Evolutionary conservation across 75 land plant species (phyloP), one percentile per base, ranked within the genome.

Genomic region (Pinus albicaulis): DNA sequence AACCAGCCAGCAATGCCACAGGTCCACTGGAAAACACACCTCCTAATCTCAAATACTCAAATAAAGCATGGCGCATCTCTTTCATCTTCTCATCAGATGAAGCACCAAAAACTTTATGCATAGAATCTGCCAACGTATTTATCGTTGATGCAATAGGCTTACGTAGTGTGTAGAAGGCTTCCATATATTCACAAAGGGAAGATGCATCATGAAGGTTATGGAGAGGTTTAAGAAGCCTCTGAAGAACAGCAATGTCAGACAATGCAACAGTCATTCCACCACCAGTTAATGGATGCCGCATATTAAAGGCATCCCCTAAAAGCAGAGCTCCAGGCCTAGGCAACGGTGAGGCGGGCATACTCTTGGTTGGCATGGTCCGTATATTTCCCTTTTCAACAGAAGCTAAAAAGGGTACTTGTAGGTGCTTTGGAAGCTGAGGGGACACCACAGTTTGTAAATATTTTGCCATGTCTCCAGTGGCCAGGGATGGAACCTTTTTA

Each of bases 141-240:
- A 95, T 95, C 4, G 96, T 95, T 7, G 98, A 89, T 62, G 98
- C 98, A 61, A 89, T 90, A 55, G 98, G 98, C 98, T 95, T 95
- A 15, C 96, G 90, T 24, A 95, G 76, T 57, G 97, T 95, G 84
- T 95, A 95, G 72, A 95, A 95, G 26, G 93, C 83, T 75, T 91
- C 90, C 79, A 95, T 77, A 76, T 93, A 92, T 41, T 80, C 84
- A 84, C 94, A 88, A 7, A 93, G 76, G 0, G 91, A 73, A 15
- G 88, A 36, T 57, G 89, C 80, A 83, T 95, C 92, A 74, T 85
- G 84, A 56, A 95, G 84, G 76, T 89, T 82, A 57, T 56, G 64
- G n/a, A 95, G 57, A 76, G 91, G 97, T 81, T 76, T 84, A 57
- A 95, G 84, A 72, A 95, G 87, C 71, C 94, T 81, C 2, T 86